These are phyloP conservation scores for Raffaelea ambrosiae DNA, from an alignment of 2,329 filamentous ascomycete species.

Conservation along the genomic window DNA sequence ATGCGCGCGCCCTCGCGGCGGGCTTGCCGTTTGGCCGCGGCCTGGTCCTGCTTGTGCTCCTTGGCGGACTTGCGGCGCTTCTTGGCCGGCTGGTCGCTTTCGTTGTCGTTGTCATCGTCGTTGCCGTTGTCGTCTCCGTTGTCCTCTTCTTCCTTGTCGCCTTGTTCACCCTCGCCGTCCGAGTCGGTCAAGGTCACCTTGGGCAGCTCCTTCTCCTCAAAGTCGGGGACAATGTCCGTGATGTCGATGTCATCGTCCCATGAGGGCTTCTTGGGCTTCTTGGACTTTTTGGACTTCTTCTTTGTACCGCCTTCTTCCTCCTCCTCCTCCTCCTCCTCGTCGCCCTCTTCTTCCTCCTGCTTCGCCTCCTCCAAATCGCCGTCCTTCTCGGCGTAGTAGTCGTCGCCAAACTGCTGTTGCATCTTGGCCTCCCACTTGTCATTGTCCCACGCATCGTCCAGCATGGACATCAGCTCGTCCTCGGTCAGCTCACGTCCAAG, in stretches of 20 bases:
- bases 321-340: conserved; percentile 30
- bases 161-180: conserved; percentile 20
- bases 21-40: conserved; percentile 58
- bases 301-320: conserved; percentile 41
- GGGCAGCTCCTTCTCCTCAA: conserved; percentile 48
- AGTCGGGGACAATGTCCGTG: conserved; percentile 81
- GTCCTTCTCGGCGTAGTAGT: conserved; percentile 73
- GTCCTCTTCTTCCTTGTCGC: conserved; percentile 20
- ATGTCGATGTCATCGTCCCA: conserved; percentile 99
- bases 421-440: conserved; percentile 87
- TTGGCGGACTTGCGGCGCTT: conserved; percentile 54
- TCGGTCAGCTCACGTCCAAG: conserved; percentile 57
- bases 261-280: conserved; percentile 67
- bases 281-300: conserved; percentile 48
- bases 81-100: conserved; percentile 29
- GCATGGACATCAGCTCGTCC: conserved; percentile 74
- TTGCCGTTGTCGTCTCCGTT: conserved; percentile 26
- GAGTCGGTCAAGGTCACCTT: conserved; percentile 48
- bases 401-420: conserved; percentile 77
- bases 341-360: conserved; percentile 30
- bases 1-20: conserved; percentile 75
- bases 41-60: conserved; percentile 50
- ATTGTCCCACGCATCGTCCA: conserved; percentile 85
- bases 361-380: conserved; percentile 50
- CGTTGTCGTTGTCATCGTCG: conserved; percentile 20